Conservation (phyloP, 1,284 basidiomycete species). For the Psilocybe mexicana region DNA sequence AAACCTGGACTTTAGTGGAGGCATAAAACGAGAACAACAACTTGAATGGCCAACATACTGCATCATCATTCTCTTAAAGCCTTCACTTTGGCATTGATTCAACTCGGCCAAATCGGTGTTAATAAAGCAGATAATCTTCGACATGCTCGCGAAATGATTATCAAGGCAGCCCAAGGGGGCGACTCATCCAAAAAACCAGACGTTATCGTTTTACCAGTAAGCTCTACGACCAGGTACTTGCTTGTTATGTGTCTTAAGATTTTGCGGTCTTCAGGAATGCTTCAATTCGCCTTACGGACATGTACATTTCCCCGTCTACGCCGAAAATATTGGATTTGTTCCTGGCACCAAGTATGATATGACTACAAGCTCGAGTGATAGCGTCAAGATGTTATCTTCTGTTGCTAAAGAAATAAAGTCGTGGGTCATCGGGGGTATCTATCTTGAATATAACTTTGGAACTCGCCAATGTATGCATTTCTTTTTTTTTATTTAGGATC, state of each 20-base stretch:
- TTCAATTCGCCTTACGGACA: slow-evolving; percentile 98
- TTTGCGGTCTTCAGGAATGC: slow-evolving; percentile 68
- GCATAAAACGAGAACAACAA: too few species aligned
- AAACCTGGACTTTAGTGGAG: too few species aligned
- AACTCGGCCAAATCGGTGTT: slow-evolving; percentile 71
- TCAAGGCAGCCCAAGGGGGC: slow-evolving; percentile 57
- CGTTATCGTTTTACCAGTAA: slow-evolving; percentile 85
- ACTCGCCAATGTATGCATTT: slow-evolving; percentile 1
- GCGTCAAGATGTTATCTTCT: slow-evolving; percentile 79
- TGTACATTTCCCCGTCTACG: slow-evolving; percentile 80
- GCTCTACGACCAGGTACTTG: slow-evolving; percentile 22
- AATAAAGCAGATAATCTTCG: slow-evolving; percentile 77
- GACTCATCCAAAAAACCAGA: slow-evolving; percentile 59
- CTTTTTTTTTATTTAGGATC: slow-evolving; percentile 55
- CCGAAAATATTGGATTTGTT: slow-evolving; percentile 74
- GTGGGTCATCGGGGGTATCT: slow-evolving; percentile 90
- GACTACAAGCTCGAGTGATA: slow-evolving; percentile 67
- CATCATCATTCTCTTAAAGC: slow-evolving; percentile 27
- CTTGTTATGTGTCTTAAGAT: background rate
- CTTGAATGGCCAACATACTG: background rate
- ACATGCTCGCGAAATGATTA: slow-evolving; percentile 80
- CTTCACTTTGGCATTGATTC: slow-evolving; percentile 85
- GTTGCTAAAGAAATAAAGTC: slow-evolving; percentile 80
- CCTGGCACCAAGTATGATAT: slow-evolving; percentile 60
- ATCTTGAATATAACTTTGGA: background rate